Percentiles rank a stretch among this genome's conserved stretches.
phyloP scores from a whole-genome alignment of 2,329 filamentous ascomycete genomes.

The Botrytis sinoallii region DNA sequence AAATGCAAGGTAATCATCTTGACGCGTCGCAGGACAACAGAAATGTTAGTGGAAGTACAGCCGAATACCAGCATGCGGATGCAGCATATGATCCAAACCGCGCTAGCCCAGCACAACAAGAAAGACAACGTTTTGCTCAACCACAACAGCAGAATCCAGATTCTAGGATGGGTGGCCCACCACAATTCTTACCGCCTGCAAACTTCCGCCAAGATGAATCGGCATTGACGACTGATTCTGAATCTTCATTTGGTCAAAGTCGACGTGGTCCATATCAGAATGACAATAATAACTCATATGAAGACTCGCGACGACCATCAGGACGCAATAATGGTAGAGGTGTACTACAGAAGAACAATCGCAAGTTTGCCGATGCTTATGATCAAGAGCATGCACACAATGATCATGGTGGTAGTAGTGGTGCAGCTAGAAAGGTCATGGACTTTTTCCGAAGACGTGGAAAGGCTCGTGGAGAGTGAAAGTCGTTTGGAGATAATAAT shows the following conservation, averaged over 20 bases:
- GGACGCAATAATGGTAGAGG: slow-evolving; percentile 39
- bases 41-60: slow-evolving; percentile 29
- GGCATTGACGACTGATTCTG: slow-evolving; percentile 34
- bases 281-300: slow-evolving; percentile 25
- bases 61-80: slow-evolving; percentile 28
- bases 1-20: slow-evolving; percentile 28
- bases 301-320: slow-evolving; percentile 29
- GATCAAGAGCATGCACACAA: slow-evolving; percentile 68
- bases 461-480: slow-evolving; percentile 51
- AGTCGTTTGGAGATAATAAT: slow-evolving; percentile 1
- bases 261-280: slow-evolving; percentile 25
- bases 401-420: slow-evolving; percentile 73
- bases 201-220: slow-evolving; percentile 35
- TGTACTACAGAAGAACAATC: slow-evolving; percentile 79
- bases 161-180: slow-evolving; percentile 26
- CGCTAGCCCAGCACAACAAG: slow-evolving; percentile 36
- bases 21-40: slow-evolving; percentile 29
- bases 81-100: slow-evolving; percentile 32
- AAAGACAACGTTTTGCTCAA: slow-evolving; percentile 46
- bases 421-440: slow-evolving; percentile 90
- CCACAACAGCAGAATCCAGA: slow-evolving; percentile 38
- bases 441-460: slow-evolving; percentile 93
- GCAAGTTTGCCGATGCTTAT: slow-evolving; percentile 83
- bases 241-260: slow-evolving; percentile 34
- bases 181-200: slow-evolving; percentile 33